Evolutionary conservation across 345 rosid genomes (phyloP), one percentile per base, ranked within the genome.

Genomic region (Barbarea vulgaris): DNA sequence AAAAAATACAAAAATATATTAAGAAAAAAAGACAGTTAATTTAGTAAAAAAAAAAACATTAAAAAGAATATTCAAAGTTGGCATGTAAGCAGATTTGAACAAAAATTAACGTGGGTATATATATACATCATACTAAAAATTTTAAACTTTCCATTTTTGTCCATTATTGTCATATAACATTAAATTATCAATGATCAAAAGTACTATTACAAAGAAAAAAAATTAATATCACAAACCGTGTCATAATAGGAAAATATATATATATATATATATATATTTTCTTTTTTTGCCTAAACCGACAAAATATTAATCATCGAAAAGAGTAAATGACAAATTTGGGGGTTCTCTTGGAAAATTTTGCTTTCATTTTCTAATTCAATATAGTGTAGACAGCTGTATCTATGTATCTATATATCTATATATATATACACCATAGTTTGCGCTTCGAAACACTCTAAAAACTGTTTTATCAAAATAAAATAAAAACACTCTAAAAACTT

Each of bases 301-400:
- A 39, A 19, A 25, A 21, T 11, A 21, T 2, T 11, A 56, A 57
- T 65, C 15, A 19, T 57, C 12, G 27, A 37, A 17, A 25, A 25
- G 17, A 27, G 15, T 47, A 18, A 24, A 5, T 17, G 24, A 54
- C 61, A 39, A 74, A 33, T 12, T 42, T 9, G 21, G 22, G 53
- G 57, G 56, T 52, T 61, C 61, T 60, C 30, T 76, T 66, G 2
- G 62, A 63, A 76, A 76, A 75, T 60, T 59, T 68, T 28, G 12
- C 4, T 25, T 59, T 21, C 25, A 60, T 5, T 67, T 27, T 41
- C 48, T 42, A 8, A 5, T 50, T 36, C 5, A 7, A n/a, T 50
- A 37, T 37, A 58, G 27, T 22, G 4, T 17, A 33, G 64, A 69
- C 64, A 76, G 39, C 80, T 76, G 65, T 44, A n/a, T 5, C 17